Evolutionary conservation across 768 basidiomycete genomes (phyloP).

Genomic region (Ephemerocybe angulata): DNA sequence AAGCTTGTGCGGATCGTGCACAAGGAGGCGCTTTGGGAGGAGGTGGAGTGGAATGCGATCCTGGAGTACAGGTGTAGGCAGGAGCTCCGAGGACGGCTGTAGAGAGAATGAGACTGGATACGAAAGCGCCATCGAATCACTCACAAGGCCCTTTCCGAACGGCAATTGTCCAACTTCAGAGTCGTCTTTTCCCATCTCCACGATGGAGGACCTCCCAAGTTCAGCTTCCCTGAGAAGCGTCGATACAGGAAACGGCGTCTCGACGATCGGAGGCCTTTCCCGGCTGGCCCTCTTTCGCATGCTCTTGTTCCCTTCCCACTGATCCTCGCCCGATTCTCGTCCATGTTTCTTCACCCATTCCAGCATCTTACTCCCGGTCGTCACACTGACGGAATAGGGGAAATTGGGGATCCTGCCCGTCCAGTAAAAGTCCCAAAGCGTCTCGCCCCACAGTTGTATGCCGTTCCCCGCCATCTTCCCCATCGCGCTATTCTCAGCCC

Average conservation of each 20-base stretch:
- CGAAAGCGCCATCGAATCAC: no score
- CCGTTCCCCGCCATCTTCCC: slow-evolving; percentile 15
- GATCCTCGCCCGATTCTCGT: slow-evolving; percentile 30
- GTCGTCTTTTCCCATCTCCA: not conserved
- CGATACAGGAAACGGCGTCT: slow-evolving; percentile 27
- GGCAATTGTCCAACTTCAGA: not conserved
- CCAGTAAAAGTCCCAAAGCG: slow-evolving; percentile 38
- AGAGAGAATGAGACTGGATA: not conserved
- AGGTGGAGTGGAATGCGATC: slow-evolving; percentile 30
- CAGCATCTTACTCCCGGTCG: slow-evolving; percentile 35
- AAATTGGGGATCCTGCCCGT: slow-evolving; percentile 22
- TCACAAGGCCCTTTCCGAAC: not conserved
- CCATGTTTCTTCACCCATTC: slow-evolving; percentile 32
- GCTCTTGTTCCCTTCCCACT: slow-evolving; percentile 34
- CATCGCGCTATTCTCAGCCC: slow-evolving; percentile 8
- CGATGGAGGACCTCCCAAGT: not conserved
- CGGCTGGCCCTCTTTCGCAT: no score
- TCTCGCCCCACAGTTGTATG: slow-evolving; percentile 39
- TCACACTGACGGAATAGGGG: slow-evolving; percentile 14
- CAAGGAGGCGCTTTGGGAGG: slow-evolving; percentile 37
- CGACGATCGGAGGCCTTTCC: no score
- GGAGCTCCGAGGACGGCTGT: not conserved
- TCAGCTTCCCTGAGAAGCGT: slow-evolving; percentile 17
- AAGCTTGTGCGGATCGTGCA: slow-evolving; percentile 41
- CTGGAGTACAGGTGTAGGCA: slow-evolving; percentile 21